Evolutionary conservation across 805 yeast species (phyloP).

Genomic region (Saccharomycopsis fibuligera): DNA sequence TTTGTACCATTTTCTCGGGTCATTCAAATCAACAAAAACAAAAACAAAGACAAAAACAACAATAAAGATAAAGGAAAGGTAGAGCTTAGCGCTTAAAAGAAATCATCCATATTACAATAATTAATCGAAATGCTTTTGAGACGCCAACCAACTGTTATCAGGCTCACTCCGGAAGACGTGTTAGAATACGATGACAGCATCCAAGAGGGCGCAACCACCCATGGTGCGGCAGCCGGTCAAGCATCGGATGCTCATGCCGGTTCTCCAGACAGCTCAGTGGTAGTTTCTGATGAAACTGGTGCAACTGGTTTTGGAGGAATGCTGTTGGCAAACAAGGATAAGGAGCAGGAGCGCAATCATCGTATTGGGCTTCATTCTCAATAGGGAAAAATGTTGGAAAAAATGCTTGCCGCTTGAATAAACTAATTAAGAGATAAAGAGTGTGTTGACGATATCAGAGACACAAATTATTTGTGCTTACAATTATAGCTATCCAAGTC

Average conservation of each 20-base stretch:
- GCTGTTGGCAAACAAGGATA: constrained; percentile 1
- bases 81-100: not conserved
- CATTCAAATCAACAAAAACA: too few relatives aligned
- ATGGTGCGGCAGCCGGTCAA: not conserved
- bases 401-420: too few relatives aligned
- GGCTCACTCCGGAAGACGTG: constrained; percentile 63
- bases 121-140: constrained; percentile 45
- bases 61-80: not conserved
- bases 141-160: constrained; percentile 64
- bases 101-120: too few relatives aligned
- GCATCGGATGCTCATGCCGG: not conserved
- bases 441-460: too few relatives aligned
- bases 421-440: too few relatives aligned
- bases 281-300: not conserved
- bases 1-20: too few relatives aligned
- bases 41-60: not conserved
- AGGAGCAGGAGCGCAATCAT: not conserved
- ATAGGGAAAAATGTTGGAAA: too few relatives aligned
- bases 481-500: too few relatives aligned
- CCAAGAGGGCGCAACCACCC: not conserved
- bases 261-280: not conserved
- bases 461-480: too few relatives aligned
- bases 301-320: not conserved
- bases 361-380: constrained; percentile 4
- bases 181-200: constrained; percentile 26